phyloP scores from a whole-genome alignment of 2,329 filamentous ascomycete genomes.

The Akanthomyces muscarius region DNA sequence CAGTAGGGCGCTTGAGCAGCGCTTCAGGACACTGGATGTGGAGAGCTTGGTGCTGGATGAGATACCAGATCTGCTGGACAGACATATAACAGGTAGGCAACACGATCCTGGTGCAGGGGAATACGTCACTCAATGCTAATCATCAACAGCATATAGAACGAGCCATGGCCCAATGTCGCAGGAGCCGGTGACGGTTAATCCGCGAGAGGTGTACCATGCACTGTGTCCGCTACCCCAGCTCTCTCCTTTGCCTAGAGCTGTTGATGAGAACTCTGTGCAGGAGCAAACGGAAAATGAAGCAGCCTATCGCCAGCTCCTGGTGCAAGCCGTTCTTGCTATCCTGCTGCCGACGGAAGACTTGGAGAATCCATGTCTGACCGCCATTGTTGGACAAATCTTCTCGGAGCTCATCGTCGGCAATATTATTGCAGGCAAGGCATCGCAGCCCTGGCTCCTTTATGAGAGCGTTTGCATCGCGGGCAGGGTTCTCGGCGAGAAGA shows the following conservation, averaged over 20 bases:
- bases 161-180: conserved; percentile 56
- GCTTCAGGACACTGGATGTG: conserved; percentile 76
- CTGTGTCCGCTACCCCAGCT: conserved; percentile 77
- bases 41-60: conserved; percentile 83
- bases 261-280: conserved; percentile 45
- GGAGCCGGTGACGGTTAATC: conserved; percentile 57
- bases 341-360: conserved; percentile 90
- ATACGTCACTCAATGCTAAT: neutral
- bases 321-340: conserved; percentile 74
- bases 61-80: conserved; percentile 74
- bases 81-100: conserved; percentile 70
- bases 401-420: conserved; percentile 87
- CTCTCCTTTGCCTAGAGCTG: conserved; percentile 65
- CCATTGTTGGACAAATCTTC: conserved; percentile 81
- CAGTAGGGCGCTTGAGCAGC: conserved; percentile 81
- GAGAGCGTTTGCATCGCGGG: conserved; percentile 73
- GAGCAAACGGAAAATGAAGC: conserved; percentile 73
- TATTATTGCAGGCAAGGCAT: conserved; percentile 71
- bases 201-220: conserved; percentile 74
- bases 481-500: conserved; percentile 35
- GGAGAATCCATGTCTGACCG: conserved; percentile 78
- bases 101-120: neutral
- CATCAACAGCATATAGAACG: conserved; percentile 63
- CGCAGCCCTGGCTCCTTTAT: conserved; percentile 86
- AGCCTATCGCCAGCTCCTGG: conserved; percentile 82